Evolutionary conservation across 1,284 basidiomycete species (phyloP).

Genomic region (Tylopilus sp.): DNA sequence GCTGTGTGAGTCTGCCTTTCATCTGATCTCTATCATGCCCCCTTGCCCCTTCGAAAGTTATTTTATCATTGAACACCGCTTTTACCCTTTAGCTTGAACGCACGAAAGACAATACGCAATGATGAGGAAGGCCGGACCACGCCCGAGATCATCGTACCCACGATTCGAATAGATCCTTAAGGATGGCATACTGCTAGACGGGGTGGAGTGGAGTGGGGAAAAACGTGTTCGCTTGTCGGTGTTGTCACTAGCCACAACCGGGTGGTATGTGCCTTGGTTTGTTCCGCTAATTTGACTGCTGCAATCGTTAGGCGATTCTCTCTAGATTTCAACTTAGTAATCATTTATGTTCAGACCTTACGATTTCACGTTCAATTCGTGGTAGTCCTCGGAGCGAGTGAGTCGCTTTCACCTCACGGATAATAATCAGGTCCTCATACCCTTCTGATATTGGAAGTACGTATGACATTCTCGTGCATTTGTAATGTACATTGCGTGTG

Average conservation of each 20-base stretch:
- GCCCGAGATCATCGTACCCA: not conserved
- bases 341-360: not conserved
- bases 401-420: not conserved
- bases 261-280: too few relatives aligned
- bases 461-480: not conserved
- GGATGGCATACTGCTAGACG: too few relatives aligned
- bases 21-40: not conserved
- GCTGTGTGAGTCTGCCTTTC: not conserved
- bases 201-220: too few relatives aligned
- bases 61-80: not conserved
- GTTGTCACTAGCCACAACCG: too few relatives aligned
- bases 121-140: not conserved
- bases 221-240: too few relatives aligned
- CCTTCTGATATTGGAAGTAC: not conserved
- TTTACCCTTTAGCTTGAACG: not conserved
- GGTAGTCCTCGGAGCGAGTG: conserved; percentile 1
- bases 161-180: not conserved
- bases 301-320: not conserved
- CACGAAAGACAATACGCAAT: not conserved
- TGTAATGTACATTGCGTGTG: not conserved
- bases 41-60: not conserved
- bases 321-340: not conserved
- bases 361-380: not conserved
- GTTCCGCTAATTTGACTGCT: too few relatives aligned
- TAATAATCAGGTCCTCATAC: not conserved